Percentiles rank a stretch among this genome's conserved stretches.
These are phyloP conservation scores for Isatis tinctoria DNA, from an alignment of 345 rosid species.

Conservation along the genomic window DNA sequence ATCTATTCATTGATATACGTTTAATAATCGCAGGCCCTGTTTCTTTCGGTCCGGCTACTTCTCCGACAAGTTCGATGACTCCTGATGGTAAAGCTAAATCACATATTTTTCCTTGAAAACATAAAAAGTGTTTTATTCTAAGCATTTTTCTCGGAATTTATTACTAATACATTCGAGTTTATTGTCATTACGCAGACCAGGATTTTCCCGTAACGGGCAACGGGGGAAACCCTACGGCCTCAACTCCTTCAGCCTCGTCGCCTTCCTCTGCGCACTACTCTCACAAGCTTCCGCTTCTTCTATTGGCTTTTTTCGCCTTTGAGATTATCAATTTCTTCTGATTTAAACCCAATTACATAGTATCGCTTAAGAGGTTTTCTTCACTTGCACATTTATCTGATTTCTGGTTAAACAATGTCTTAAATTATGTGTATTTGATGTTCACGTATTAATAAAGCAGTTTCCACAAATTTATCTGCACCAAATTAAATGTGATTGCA, in stretches of 20 bases:
- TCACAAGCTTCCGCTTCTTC: slow-evolving; percentile 44
- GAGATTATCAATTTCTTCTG: slow-evolving; percentile 29
- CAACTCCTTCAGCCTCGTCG: slow-evolving; percentile 42
- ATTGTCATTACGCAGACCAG: background rate
- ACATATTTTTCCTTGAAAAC: background rate
- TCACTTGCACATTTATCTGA: background rate
- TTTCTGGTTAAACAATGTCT: background rate
- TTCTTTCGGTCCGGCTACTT: slow-evolving; percentile 1
- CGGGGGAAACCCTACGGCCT: slow-evolving; percentile 5
- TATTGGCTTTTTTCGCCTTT: slow-evolving; percentile 41
- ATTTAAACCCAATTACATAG: background rate
- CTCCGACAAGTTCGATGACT: background rate
- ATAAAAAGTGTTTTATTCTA: background rate
- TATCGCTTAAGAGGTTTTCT: background rate
- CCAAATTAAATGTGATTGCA: background rate
- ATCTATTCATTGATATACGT: background rate
- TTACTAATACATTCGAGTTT: background rate
- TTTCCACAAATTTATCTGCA: background rate
- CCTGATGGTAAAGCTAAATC: slow-evolving; percentile 18
- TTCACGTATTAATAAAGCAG: background rate
- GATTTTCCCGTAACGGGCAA: slow-evolving; percentile 22
- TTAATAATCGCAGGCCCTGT: slow-evolving; percentile 2
- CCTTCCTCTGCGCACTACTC: slow-evolving; percentile 52
- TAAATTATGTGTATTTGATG: background rate
- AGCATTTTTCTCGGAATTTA: slow-evolving; percentile 9